Base-by-base conservation (phyloP, 129 eudicot species). In the Tanacetum coccineum region DNA sequence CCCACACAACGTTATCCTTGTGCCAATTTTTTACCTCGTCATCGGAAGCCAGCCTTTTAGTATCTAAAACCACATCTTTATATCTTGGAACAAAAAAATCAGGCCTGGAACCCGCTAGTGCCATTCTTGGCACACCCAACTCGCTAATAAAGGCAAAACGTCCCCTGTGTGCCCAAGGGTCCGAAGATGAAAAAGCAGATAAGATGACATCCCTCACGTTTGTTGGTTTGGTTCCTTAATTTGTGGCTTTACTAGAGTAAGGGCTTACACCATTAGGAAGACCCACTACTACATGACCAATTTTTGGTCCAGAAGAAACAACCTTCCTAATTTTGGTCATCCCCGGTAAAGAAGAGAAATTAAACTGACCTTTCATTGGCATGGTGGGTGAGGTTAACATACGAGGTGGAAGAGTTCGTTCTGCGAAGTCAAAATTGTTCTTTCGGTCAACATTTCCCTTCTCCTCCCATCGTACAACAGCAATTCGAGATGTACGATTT, bases 391-490 rank as follows among this genome's bases (percentile, higher is more conserved):
- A 46, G 67, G 42, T 36, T 36, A 22, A 44, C 74, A 66, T 78
- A 32, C 13, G 66, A 4, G 70, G 46, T 30, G 60, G 78, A 46
- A 59, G 36, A 57, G 61, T 51, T 1, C 66, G 59, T 46, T 62
- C 77, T 14, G 57, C 6, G 1, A 51, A 2, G 55, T 81, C 62
- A 69, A 64, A 56, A 64, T 66, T 72, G 61, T 70, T 74, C 28
- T 55, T 79, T 55, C 39, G 72, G 74, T 51, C 71, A 74, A 80
- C 76, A 20, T 52, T 62, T 36, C 79, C 80, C 59, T 82, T 84
- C 51, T 85, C 84, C 14, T 30, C 72, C 94, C 89, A 86, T 75
- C 84, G 53, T 49, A 86, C 94, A 47, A 80, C 77, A 60, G 94
- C 89, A 26, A 86, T 72, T 39, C 84, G 75, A 61, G 86, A 67